Evolutionary conservation across 495 filamentous ascomycete species (phyloP), one percentile per base, ranked within the genome.

Genomic region (Baudoinia panamericana): DNA sequence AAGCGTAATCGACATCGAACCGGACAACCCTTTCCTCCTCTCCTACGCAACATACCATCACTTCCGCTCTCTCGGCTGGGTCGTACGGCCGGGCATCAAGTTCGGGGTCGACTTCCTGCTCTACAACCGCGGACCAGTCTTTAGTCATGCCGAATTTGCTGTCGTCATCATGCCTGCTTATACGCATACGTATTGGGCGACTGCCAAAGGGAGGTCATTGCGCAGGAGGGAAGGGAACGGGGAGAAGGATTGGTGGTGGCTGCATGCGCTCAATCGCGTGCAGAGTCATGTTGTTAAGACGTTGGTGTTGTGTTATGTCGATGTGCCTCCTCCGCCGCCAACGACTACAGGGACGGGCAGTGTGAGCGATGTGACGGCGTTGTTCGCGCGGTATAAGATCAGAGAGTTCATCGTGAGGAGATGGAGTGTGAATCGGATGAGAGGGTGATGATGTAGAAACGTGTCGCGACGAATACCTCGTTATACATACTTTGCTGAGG

Each of bases 41-140:
- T 76, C 80, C 24, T 99, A 96, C 55, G 73, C 75, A 22, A 82
- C 80, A 11, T 99, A 94, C 54, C 90, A 99, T 53, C 90, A 99
- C 59, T 99, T 90, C 63, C 83, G 90, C 18, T 92, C 86, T 5
- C 70, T 96, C 0, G 90, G 90, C 32, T 99, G 90, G 90, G 83
- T 94, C n/a, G 76, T 88, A 0, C 80, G 92, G 13, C 74, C 82
- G 18, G 90, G 92, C 28, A 75, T 93, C 51, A 99, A 99, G 59
- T 99, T 99, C 54, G 82, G 78, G 39, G 80, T 83, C 19, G 92
- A 99, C 59, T 93, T 80, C 62, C 67, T 99, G 17, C 70, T 99
- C 18, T 99, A 99, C 63, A 76, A 86, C 43, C 79, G 86, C n/a
- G 90, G 90, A 0, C 90, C 92, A 0, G 88, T 84, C 2, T 96